Evolutionary conservation across 2,329 filamentous ascomycete genomes (phyloP), one percentile per base, ranked within the genome.

Genomic region (Hymenoscyphus occultus): DNA sequence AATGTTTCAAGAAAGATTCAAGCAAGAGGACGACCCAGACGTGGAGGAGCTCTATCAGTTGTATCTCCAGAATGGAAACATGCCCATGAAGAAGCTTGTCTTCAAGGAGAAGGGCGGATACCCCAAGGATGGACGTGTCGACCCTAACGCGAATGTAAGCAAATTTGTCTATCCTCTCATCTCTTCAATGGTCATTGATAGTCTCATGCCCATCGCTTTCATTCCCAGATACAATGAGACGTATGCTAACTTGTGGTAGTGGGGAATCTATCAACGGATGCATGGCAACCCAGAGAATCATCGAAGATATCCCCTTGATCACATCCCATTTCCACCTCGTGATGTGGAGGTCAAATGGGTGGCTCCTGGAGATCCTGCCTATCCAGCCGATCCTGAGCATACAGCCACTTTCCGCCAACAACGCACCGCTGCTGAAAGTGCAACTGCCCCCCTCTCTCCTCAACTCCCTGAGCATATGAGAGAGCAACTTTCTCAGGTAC

Each of bases 21-120:
- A 42, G 32, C 28, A 14, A 10, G n/a, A 56, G 12, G 28, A 32
- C 14, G 39, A 56, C 16, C 42, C 48, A 7, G 28, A 56, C 22
- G 16, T 62, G 45, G 40, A 56, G 39, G 32, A 62, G 31, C 42
- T 62, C 3, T 62, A 62, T 42, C 31, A 54, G n/a, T 12, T 5
- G 14, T 56, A 39, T n/a, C 45, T 62, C 31, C 5, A 62, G 19
- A 19, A 39, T 12, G 60, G 60, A 3, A 31, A 48, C 28, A 19
- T n/a, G 22, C 60, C 45, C 14, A 62, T 62, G 60, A 56, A 62
- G 60, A 45, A 62, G 45, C 31, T 62, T 16, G 48, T 56, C 5
- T 62, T 62, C 32, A 39, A 40, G 32, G 45, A 22, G 19, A 62
- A 56, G 35, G 60, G 35, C 28, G 60, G 60, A 4, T 62, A 62